A percentile compares a stretch with the other conserved stretches of the same genome.
Conservation (phyloP, 768 basidiomycete species). For the Pleurotus ostreatus region DNA sequence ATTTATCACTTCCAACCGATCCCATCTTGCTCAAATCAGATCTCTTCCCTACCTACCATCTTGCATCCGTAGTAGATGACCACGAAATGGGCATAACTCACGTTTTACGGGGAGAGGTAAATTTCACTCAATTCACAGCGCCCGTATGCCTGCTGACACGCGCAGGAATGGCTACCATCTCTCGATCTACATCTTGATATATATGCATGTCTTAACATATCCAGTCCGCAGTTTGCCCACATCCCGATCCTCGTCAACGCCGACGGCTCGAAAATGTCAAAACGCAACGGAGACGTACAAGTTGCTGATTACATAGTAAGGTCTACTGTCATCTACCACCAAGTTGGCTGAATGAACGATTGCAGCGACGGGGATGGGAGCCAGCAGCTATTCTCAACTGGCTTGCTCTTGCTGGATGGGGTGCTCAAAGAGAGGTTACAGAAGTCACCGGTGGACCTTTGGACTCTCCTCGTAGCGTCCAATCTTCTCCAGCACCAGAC, state of each 20-base stretch:
- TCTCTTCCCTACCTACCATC: slow-evolving; percentile 91
- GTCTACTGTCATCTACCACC: neutral
- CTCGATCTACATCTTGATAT: slow-evolving; percentile 88
- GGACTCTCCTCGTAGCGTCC: slow-evolving; percentile 16
- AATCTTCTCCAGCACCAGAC: slow-evolving; percentile 45
- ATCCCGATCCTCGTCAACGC: slow-evolving; percentile 86
- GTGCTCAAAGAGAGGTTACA: slow-evolving; percentile 45
- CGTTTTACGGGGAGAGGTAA: slow-evolving; percentile 89
- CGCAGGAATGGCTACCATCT: slow-evolving; percentile 94
- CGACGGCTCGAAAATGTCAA: slow-evolving; percentile 93
- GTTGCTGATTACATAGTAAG: slow-evolving; percentile 84
- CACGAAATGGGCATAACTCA: slow-evolving; percentile 95
- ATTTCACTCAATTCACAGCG: slow-evolving; percentile 9
- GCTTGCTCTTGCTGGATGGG: slow-evolving; percentile 94
- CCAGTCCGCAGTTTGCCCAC: slow-evolving; percentile 83
- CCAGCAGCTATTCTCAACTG: slow-evolving; percentile 88
- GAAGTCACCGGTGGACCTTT: slow-evolving; percentile 18
- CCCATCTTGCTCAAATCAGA: slow-evolving; percentile 92
- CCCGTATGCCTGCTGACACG: neutral
- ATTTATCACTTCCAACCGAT: slow-evolving; percentile 79
- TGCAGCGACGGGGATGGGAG: slow-evolving; percentile 84
- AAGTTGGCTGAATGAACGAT: neutral
- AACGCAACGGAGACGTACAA: slow-evolving; percentile 85
- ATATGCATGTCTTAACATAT: slow-evolving; percentile 71
- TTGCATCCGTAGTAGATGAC: slow-evolving; percentile 95